A percentile compares a stretch with the other conserved stretches of the same genome.
phyloP scores from a whole-genome alignment of 2,329 filamentous ascomycete species.

The Fusarium brevicatenulatum region DNA sequence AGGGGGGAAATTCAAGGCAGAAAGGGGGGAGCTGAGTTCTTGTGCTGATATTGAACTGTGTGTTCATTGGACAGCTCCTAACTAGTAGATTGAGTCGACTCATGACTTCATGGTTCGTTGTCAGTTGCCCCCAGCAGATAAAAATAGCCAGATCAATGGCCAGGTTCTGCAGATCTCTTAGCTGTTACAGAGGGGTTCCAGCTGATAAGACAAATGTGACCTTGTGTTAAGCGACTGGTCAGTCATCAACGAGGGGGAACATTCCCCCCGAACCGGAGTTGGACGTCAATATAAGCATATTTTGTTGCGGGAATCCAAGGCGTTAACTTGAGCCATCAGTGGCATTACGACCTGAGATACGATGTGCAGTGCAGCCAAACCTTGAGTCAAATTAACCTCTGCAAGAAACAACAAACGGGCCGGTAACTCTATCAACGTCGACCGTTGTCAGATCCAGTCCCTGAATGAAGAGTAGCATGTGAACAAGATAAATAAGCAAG shows the following conservation, averaged over 20 bases:
- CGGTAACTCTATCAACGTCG: constrained; percentile 7
- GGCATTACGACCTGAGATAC: not conserved
- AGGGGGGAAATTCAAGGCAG: not conserved
- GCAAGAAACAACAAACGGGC: not conserved
- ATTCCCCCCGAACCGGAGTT: not conserved
- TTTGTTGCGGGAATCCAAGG: not conserved
- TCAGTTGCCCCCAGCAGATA: not conserved
- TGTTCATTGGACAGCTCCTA: constrained; percentile 3
- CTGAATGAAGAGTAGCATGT: not conserved
- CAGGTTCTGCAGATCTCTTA: not conserved
- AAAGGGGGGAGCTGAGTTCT: constrained; percentile 11
- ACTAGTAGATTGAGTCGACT: not conserved
- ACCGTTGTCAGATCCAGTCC: not conserved
- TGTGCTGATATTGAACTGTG: not conserved
- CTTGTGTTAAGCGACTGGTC: not conserved
- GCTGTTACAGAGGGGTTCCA: not conserved
- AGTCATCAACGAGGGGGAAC: not conserved
- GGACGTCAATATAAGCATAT: constrained; percentile 22
- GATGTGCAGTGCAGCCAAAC: not conserved
- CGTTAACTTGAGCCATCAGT: constrained; percentile 1
- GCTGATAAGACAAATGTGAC: constrained; percentile 4
- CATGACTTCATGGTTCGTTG: constrained; percentile 13
- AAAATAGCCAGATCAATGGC: constrained; percentile 1
- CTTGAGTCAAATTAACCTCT: not conserved
- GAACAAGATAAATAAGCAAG: not conserved